Evolutionary conservation across 2,329 filamentous ascomycete species (phyloP), one percentile per base, ranked within the genome.

Genomic region (Epichloe amarillans): DNA sequence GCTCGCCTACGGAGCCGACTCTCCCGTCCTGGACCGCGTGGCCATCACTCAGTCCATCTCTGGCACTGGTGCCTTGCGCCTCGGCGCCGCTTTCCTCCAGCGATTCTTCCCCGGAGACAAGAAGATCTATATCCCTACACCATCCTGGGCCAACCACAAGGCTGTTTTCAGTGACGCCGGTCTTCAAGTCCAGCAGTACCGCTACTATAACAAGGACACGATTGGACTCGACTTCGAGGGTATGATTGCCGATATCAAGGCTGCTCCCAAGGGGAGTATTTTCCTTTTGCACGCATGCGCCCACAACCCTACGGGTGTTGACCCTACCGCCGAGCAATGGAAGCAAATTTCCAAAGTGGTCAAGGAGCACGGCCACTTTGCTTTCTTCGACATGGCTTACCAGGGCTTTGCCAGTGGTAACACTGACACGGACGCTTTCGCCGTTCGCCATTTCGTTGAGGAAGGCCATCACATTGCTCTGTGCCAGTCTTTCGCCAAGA

Each of bases 381-480:
- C 88, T 62, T 96, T 98, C 81, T 98, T 97, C 74, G 91, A 97
- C 71, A 96, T 96, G 90, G 91, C 91, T 57, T 98, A 98, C 79
- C 91, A 98, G 74, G 91, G 91, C 62, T 97, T 98, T 65, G 91
- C 91, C 61, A 93, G 85, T 57, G 91, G 91, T 60, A 81, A 95
- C 72, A 93, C 87, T 57, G 81, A 94, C 76, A 83, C 83, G 70
- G 91, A 98, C 67, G 93, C 93, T 57, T 97, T 91, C 67, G 88
- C 93, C 54, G 79, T 97, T 59, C 83, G 93, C 60, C 78, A 96
- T 77, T 98, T 98, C 69, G 82, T 96, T 67, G 79, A 88, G 72
- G 76, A 96, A 73, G 91, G 91, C 62, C 89, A 95, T 75, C 81
- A 88, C 66, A 82, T 93, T 66, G 83, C 82, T 65, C 82, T 97